phyloP scores from a whole-genome alignment of 176 grass and related monocot genomes.

The Cenchrus purpureus region DNA sequence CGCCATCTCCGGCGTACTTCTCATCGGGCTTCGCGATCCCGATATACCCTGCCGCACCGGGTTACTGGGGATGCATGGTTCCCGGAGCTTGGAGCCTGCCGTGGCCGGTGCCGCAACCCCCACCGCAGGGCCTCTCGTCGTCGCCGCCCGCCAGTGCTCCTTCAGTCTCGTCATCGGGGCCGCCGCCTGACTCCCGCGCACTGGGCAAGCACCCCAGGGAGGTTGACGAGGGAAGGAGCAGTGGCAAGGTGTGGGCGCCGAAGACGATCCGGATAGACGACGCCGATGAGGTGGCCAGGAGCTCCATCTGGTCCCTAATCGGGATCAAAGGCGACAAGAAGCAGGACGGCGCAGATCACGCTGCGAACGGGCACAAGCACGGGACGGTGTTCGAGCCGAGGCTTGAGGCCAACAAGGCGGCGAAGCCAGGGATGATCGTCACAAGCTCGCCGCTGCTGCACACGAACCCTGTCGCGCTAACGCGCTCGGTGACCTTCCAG shows the following conservation, averaged over 20 bases:
- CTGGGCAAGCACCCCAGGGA: constrained; percentile 81
- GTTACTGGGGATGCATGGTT: constrained; percentile 68
- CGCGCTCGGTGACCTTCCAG: constrained; percentile 70
- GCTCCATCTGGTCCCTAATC: constrained; percentile 66
- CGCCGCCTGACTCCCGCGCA: neutral
- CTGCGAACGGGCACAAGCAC: constrained; percentile 19
- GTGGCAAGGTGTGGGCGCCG: constrained; percentile 58
- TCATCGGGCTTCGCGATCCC: constrained; percentile 59
- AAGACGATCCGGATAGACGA: constrained; percentile 75
- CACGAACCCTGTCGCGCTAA: constrained; percentile 66
- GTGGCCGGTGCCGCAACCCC: constrained; percentile 39
- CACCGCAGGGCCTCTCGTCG: constrained; percentile 4
- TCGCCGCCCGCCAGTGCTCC: constrained; percentile 24
- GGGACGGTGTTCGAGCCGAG: constrained; percentile 58
- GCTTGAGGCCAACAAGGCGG: constrained; percentile 33
- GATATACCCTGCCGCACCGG: constrained; percentile 53
- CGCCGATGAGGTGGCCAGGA: constrained; percentile 68
- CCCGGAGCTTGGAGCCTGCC: constrained; percentile 63
- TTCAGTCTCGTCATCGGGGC: constrained; percentile 23
- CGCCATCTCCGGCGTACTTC: constrained; percentile 47
- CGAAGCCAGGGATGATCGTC: neutral
- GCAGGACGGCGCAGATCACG: neutral
- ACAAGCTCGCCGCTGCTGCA: constrained; percentile 51
- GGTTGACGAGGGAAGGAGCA: constrained; percentile 18
- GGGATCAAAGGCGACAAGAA: constrained; percentile 37